phyloP scores from a whole-genome alignment of 768 basidiomycete genomes.

The Boletus subparvulus region DNA sequence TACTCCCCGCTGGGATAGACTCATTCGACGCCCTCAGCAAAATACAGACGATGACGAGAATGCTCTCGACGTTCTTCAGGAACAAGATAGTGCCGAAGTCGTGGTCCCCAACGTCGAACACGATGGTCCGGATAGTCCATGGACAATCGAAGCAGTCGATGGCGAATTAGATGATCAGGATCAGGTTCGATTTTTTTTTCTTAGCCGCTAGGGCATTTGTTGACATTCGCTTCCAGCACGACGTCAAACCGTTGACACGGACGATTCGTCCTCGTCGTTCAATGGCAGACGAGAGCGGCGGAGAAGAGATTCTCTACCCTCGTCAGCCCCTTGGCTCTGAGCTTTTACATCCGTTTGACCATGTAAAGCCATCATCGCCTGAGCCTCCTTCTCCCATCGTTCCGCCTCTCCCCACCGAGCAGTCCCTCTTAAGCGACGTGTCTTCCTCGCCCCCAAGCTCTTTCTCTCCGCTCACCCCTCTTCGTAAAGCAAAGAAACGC shows the following conservation, averaged over 20 bases:
- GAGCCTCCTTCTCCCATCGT: slow-evolving; percentile 27
- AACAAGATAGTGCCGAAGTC: slow-evolving; percentile 34
- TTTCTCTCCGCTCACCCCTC: slow-evolving; percentile 44
- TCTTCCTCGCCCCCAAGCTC: slow-evolving; percentile 59
- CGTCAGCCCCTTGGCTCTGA: slow-evolving; percentile 47
- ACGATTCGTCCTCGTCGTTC: slow-evolving; percentile 62
- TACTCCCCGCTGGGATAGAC: slow-evolving; percentile 90
- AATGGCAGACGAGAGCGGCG: slow-evolving; percentile 80
- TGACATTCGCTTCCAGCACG: slow-evolving; percentile 36
- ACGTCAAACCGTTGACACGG: slow-evolving; percentile 45
- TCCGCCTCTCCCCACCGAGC: slow-evolving; percentile 34
- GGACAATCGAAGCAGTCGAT: slow-evolving; percentile 87
- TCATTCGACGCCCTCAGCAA: slow-evolving; percentile 39
- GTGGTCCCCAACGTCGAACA: slow-evolving; percentile 41
- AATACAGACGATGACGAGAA: slow-evolving; percentile 42
- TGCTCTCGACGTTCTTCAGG: slow-evolving; percentile 29
- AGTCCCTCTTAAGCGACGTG: slow-evolving; percentile 29
- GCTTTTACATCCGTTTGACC: slow-evolving; percentile 33
- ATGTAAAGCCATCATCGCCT: slow-evolving; percentile 32
- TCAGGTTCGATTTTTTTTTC: slow-evolving; percentile 46
- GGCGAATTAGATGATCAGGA: slow-evolving; percentile 71
- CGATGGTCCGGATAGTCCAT: slow-evolving; percentile 72
- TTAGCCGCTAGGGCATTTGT: neutral
- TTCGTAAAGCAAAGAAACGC: slow-evolving; percentile 66
- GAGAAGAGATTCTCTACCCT: slow-evolving; percentile 88